Evolutionary conservation across 768 basidiomycete species (phyloP), one percentile per base, ranked within the genome.

Genomic region (Rhodotorula babjevae): DNA sequence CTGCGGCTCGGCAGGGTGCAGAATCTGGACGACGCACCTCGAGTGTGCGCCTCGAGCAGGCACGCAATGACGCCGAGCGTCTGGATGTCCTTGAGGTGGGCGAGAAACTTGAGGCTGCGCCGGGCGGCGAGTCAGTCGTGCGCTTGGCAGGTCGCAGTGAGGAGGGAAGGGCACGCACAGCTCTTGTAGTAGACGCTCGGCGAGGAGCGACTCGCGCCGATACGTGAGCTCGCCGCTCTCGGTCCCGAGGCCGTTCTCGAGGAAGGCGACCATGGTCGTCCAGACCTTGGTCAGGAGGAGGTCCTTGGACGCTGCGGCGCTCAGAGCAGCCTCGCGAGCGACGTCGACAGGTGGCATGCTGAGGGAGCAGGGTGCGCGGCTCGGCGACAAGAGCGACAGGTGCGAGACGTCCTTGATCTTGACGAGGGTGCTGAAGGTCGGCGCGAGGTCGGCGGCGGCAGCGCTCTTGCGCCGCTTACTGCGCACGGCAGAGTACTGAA

Each of bases 321-420:
- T 21, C 11, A 47, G 58, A 21, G 60, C 67, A 16, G 67, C 64
- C 27, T 62, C 60, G 33, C 68, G 63, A 2, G 67, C 74, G 44
- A 75, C 67, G 15, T 62, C 69, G 61, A 75, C n/a, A 2, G 67
- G 66, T 3, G 69, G n/a, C 12, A 50, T 44, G 36, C 33, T 50
- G 36, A 75, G 61, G 16, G 67, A 56, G 25, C 23, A 44, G 25
- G 36, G 33, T 2, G 50, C 27, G 21, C 70, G 69, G 7, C 21
- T 27, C 3, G 74, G 74, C 4, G 59, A 55, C 27, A 67, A 10
- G n/a, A 75, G 47, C 11, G 70, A 69, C 49, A 75, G 67, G 53
- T 75, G 70, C n/a, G 74, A 71, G 63, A 75, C 74, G 67, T 75
- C 74, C 56, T 69, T 71, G 74, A 75, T 66, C 57, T 72, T 71